phyloP scores from a whole-genome alignment of 345 rosid genomes.

The Brassica juncea region DNA sequence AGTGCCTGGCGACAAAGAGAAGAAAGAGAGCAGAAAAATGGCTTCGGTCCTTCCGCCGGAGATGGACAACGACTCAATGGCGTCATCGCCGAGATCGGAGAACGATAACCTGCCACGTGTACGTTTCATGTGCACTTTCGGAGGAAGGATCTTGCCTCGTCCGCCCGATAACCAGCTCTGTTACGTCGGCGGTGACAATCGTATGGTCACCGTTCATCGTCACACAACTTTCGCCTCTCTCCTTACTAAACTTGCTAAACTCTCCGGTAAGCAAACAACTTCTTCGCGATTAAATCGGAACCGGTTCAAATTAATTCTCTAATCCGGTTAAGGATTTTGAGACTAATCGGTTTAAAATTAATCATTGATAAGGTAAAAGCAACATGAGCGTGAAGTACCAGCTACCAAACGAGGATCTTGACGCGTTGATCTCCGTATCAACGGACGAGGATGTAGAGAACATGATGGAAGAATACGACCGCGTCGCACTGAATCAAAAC shows the following conservation, averaged over 20 bases:
- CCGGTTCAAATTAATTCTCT: background rate
- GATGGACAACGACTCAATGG: slow-evolving; percentile 67
- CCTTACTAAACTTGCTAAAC: slow-evolving; percentile 70
- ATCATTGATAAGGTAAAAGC: slow-evolving; percentile 46
- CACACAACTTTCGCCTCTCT: slow-evolving; percentile 61
- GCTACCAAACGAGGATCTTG: slow-evolving; percentile 95
- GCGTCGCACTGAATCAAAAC: slow-evolving; percentile 62
- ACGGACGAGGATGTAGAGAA: slow-evolving; percentile 95
- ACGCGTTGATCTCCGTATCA: slow-evolving; percentile 87
- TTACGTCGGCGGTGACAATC: slow-evolving; percentile 94
- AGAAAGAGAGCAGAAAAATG: slow-evolving; percentile 38
- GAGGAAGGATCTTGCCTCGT: slow-evolving; percentile 95
- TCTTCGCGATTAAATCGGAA: background rate
- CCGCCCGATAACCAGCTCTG: slow-evolving; percentile 93
- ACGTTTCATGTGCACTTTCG: slow-evolving; percentile 95
- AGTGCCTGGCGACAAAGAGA: slow-evolving; percentile 30
- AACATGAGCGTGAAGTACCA: slow-evolving; percentile 83
- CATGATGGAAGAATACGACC: slow-evolving; percentile 98
- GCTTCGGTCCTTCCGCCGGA: slow-evolving; percentile 64
- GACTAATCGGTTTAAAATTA: background rate
- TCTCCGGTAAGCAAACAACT: slow-evolving; percentile 54
- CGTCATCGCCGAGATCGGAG: slow-evolving; percentile 71
- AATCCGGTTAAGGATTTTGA: background rate
- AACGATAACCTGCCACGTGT: slow-evolving; percentile 62
- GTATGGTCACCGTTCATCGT: slow-evolving; percentile 81